Conservation (phyloP, 352 stramenopile genomes). For the Pythium utonaiense region DNA sequence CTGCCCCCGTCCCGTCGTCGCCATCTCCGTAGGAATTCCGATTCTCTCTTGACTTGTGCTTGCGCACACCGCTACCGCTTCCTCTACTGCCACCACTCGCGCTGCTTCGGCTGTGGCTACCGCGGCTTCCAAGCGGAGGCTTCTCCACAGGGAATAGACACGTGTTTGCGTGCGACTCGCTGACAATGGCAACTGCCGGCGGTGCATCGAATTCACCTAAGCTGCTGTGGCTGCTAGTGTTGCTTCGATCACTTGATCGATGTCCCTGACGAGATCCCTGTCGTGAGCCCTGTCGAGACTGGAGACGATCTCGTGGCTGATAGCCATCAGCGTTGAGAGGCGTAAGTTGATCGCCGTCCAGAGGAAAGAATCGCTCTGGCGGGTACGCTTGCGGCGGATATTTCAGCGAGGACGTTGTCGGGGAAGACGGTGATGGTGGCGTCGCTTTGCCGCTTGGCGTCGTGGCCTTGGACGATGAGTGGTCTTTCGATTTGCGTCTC, state of each 20-base stretch:
- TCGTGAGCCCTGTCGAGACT: slow-evolving; percentile 70
- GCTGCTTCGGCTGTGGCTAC: background rate
- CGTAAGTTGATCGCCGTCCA: slow-evolving; percentile 36
- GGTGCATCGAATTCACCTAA: slow-evolving; percentile 46
- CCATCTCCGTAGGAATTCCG: background rate
- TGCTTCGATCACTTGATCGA: slow-evolving; percentile 26
- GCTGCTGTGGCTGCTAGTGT: slow-evolving; percentile 25
- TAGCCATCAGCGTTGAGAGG: slow-evolving; percentile 46
- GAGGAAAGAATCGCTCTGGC: slow-evolving; percentile 21
- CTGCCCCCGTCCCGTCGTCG: background rate
- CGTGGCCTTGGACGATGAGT: slow-evolving; percentile 17
- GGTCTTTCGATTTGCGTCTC: slow-evolving; percentile 35
- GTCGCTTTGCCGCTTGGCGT: background rate
- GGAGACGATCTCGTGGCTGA: slow-evolving; percentile 64
- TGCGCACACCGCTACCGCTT: slow-evolving; percentile 4
- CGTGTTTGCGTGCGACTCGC: background rate
- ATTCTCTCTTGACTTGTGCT: slow-evolving; percentile 8
- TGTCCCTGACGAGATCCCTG: slow-evolving; percentile 62
- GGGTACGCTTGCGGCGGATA: background rate
- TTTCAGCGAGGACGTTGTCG: background rate
- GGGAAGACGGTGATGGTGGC: background rate
- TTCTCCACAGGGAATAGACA: slow-evolving; percentile 22
- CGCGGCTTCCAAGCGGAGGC: slow-evolving; percentile 21
- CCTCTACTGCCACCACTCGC: slow-evolving; percentile 1
- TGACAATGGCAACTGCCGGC: background rate